Percentiles rank a stretch among this genome's conserved stretches.
phyloP scores from a whole-genome alignment of 2,329 filamentous ascomycete genomes.

The Colletotrichum shisoi region DNA sequence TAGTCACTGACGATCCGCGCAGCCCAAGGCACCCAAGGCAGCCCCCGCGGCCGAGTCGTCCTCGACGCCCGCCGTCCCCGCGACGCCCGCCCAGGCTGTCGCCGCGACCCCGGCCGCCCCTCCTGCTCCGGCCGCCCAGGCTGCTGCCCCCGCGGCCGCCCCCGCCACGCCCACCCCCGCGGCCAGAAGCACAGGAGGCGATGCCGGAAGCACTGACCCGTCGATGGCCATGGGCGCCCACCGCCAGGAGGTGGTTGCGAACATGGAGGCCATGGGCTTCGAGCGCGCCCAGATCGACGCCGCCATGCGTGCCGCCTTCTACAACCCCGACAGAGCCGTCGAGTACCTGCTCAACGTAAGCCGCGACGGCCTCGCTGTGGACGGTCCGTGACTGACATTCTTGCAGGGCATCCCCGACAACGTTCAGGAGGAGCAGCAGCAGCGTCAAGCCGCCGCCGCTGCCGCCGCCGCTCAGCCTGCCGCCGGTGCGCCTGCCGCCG shows the following conservation, averaged over 20 bases:
- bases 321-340: slow-evolving; percentile 95
- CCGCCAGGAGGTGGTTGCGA: slow-evolving; percentile 80
- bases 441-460: slow-evolving; percentile 54
- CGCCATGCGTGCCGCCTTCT: slow-evolving; percentile 95
- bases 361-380: slow-evolving; percentile 35
- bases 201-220: slow-evolving; percentile 68
- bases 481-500: slow-evolving; percentile 51
- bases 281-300: slow-evolving; percentile 85
- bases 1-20: slow-evolving; percentile 34
- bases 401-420: slow-evolving; percentile 87
- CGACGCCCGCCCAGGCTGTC: slow-evolving; percentile 67
- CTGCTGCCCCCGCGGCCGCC: slow-evolving; percentile 56
- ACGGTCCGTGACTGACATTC: slow-evolving; percentile 15
- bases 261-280: slow-evolving; percentile 99
- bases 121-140: slow-evolving; percentile 58
- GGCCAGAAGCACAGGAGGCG: slow-evolving; percentile 56
- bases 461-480: slow-evolving; percentile 54
- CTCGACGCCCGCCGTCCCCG: slow-evolving; percentile 63
- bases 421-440: slow-evolving; percentile 74
- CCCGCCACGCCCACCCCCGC: slow-evolving; percentile 65
- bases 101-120: slow-evolving; percentile 61
- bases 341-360: slow-evolving; percentile 90
- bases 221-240: slow-evolving; percentile 86
- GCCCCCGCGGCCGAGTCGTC: slow-evolving; percentile 64
- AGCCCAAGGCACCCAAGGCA: slow-evolving; percentile 74